Evolutionary conservation across 352 stramenopile species (phyloP).

Genomic region (Globisporangium cystogenes): DNA sequence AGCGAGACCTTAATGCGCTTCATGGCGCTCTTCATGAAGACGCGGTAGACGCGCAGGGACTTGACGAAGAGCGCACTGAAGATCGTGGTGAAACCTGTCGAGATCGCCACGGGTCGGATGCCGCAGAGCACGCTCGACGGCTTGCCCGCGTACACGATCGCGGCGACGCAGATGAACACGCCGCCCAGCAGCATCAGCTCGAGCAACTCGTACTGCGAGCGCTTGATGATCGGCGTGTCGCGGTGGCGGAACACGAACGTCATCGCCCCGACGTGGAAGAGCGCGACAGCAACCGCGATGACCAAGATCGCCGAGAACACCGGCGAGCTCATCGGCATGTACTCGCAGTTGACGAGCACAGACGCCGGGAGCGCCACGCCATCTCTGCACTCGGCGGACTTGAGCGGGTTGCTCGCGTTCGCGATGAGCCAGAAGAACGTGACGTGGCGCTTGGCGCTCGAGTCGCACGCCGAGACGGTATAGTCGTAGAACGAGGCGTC

Average conservation of each 20-base stretch:
- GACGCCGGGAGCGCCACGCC: slow-evolving; percentile 16
- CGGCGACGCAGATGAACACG: slow-evolving; percentile 19
- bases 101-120: slow-evolving; percentile 16
- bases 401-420: slow-evolving; percentile 6
- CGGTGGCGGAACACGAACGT: slow-evolving; percentile 24
- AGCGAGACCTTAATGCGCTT: slow-evolving; percentile 24
- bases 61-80: slow-evolving; percentile 30
- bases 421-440: slow-evolving; percentile 37
- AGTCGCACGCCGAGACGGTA: slow-evolving; percentile 24
- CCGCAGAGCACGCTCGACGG: slow-evolving; percentile 16
- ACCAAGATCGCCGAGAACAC: slow-evolving; percentile 14
- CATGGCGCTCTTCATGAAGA: slow-evolving; percentile 22
- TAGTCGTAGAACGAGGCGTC: slow-evolving; percentile 36
- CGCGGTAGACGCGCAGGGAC: slow-evolving; percentile 30
- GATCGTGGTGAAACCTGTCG: slow-evolving; percentile 23
- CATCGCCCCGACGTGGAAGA: slow-evolving; percentile 8
- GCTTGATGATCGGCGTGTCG: slow-evolving; percentile 25
- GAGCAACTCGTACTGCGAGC: slow-evolving; percentile 30
- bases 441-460: slow-evolving; percentile 19
- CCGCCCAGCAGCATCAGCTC: slow-evolving; percentile 23
- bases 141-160: slow-evolving; percentile 18
- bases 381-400: slow-evolving; percentile 30
- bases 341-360: slow-evolving; percentile 27
- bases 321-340: slow-evolving; percentile 19
- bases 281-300: slow-evolving; percentile 8